These are phyloP conservation scores for Penicillium brasilianum DNA, from an alignment of 2,329 filamentous ascomycete species.

Conservation along the genomic window DNA sequence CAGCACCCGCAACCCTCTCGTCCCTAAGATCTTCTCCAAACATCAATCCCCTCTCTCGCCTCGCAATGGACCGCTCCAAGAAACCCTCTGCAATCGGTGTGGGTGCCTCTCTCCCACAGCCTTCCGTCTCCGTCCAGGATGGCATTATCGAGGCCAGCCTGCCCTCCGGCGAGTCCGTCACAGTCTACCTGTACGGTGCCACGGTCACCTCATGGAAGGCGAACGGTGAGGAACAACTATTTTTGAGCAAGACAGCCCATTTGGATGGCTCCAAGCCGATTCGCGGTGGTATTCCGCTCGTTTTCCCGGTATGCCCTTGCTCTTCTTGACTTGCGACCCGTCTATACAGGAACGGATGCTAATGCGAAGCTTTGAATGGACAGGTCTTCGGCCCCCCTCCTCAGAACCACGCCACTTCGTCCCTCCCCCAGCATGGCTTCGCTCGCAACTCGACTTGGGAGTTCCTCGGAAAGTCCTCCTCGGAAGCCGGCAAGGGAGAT, in stretches of 20 bases:
- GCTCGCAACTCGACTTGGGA: slow-evolving; percentile 91
- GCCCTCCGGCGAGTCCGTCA: slow-evolving; percentile 83
- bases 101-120: slow-evolving; percentile 74
- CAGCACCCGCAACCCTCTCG: not conserved
- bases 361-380: slow-evolving; percentile 27
- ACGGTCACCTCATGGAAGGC: slow-evolving; percentile 94
- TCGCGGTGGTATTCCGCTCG: slow-evolving; percentile 86
- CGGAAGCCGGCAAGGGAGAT: slow-evolving; percentile 54
- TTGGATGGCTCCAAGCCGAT: slow-evolving; percentile 89
- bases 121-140: slow-evolving; percentile 75
- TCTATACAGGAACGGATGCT: slow-evolving; percentile 12
- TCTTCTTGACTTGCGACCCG: not conserved
- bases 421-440: slow-evolving; percentile 92
- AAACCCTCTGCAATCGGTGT: slow-evolving; percentile 78
- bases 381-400: slow-evolving; percentile 83
- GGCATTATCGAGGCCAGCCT: slow-evolving; percentile 78
- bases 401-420: slow-evolving; percentile 74
- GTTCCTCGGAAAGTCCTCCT: slow-evolving; percentile 66
- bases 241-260: slow-evolving; percentile 77
- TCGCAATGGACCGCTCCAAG: slow-evolving; percentile 76
- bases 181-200: slow-evolving; percentile 86
- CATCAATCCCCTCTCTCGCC: not conserved
- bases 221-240: slow-evolving; percentile 79
- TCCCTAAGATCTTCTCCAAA: slow-evolving; percentile 6
- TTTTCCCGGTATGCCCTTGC: slow-evolving; percentile 76